Percentiles rank a stretch among this genome's conserved stretches.
Evolutionary conservation across 2,329 filamentous ascomycete species (phyloP).

Genomic region (Alternaria sp.): DNA sequence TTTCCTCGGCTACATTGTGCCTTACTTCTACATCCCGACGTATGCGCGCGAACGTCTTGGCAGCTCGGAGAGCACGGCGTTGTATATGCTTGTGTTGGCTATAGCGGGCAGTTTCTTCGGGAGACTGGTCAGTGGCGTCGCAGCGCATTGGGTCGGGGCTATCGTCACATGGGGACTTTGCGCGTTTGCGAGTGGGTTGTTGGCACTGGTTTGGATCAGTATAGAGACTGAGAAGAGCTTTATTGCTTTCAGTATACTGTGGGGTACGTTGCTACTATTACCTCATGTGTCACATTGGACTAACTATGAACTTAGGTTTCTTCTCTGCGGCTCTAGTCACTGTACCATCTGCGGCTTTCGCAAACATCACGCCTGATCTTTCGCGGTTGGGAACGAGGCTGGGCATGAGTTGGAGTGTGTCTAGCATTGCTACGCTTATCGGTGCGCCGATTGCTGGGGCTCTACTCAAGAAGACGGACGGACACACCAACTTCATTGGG

Average conservation of each 20-base stretch:
- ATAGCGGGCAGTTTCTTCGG: slow-evolving; percentile 47
- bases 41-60: slow-evolving; percentile 42
- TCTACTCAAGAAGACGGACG: slow-evolving; percentile 33
- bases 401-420: slow-evolving; percentile 48
- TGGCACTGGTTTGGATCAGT: slow-evolving; percentile 42
- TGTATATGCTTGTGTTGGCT: slow-evolving; percentile 43
- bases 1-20: slow-evolving; percentile 47
- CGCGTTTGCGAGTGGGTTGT: slow-evolving; percentile 32
- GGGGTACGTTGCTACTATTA: slow-evolving; percentile 33
- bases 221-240: slow-evolving; percentile 36
- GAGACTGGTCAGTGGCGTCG: slow-evolving; percentile 32
- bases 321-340: slow-evolving; percentile 48
- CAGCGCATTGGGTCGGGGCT: slow-evolving; percentile 42
- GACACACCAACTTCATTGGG: slow-evolving; percentile 36
- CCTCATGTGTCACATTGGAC: neutral
- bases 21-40: slow-evolving; percentile 48
- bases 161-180: slow-evolving; percentile 45
- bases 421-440: slow-evolving; percentile 43
- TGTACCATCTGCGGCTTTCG: slow-evolving; percentile 45
- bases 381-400: slow-evolving; percentile 43
- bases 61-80: slow-evolving; percentile 32
- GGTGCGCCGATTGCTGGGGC: slow-evolving; percentile 47
- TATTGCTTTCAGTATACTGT: slow-evolving; percentile 45
- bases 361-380: slow-evolving; percentile 46
- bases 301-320: slow-evolving; percentile 32